phyloP scores from a whole-genome alignment of 352 stramenopile genomes.

The Phytophthora sp. region DNA sequence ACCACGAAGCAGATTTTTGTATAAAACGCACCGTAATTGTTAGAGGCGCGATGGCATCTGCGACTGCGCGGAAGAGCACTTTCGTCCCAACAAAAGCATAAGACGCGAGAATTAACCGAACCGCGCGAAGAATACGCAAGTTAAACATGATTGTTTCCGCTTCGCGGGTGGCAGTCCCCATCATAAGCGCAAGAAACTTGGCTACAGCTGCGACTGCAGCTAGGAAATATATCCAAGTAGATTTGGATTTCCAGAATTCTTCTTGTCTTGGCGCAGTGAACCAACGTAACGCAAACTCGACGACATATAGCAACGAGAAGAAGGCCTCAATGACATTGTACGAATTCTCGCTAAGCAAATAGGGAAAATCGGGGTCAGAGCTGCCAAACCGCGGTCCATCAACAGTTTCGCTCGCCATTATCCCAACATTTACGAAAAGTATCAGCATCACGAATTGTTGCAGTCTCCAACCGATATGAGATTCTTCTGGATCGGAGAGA shows the following conservation, averaged over 20 bases:
- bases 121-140: constrained; percentile 45
- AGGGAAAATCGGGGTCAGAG: constrained; percentile 49
- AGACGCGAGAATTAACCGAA: constrained; percentile 44
- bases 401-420: constrained; percentile 53
- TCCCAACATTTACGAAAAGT: constrained; percentile 42
- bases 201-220: constrained; percentile 41
- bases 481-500: constrained; percentile 49
- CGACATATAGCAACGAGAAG: constrained; percentile 51
- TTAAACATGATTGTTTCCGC: constrained; percentile 32
- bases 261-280: constrained; percentile 28
- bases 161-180: background rate
- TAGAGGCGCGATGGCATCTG: constrained; percentile 47
- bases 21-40: constrained; percentile 52
- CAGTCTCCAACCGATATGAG: constrained; percentile 43
- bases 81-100: constrained; percentile 53
- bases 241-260: constrained; percentile 40
- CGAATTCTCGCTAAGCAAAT: constrained; percentile 36
- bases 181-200: constrained; percentile 13
- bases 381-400: constrained; percentile 59
- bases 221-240: constrained; percentile 43
- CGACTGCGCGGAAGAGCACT: constrained; percentile 43
- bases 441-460: constrained; percentile 47
- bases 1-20: background rate
- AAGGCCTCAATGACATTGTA: constrained; percentile 38
- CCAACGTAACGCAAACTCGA: constrained; percentile 52